phyloP scores from a whole-genome alignment of 179 eudicot genomes.

The Silene coronaria region DNA sequence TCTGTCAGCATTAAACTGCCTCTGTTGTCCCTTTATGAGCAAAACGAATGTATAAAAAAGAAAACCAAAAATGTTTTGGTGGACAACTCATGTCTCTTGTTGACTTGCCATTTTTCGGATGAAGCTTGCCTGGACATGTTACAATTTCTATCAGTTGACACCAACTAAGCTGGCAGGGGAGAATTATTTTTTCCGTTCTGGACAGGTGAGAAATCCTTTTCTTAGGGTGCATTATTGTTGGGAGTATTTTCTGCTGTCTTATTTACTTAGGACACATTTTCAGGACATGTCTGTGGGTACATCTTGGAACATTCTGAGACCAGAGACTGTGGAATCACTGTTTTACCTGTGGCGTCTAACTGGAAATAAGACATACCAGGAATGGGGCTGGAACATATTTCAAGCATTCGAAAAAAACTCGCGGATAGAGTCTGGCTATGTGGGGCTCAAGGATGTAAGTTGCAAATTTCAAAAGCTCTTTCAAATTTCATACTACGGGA shows the following conservation, averaged over 20 bases:
- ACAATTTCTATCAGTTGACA: constrained; percentile 91
- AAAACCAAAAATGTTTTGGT: neutral
- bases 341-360: constrained; percentile 96
- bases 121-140: constrained; percentile 99
- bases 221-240: neutral
- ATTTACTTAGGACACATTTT: constrained; percentile 12
- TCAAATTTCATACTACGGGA: neutral
- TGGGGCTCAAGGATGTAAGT: constrained; percentile 96
- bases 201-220: constrained; percentile 45
- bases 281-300: constrained; percentile 98
- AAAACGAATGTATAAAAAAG: neutral
- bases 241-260: neutral
- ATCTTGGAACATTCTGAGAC: constrained; percentile 98
- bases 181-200: constrained; percentile 76
- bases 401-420: constrained; percentile 98
- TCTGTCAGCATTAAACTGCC: neutral
- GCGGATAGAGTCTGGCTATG: constrained; percentile 84
- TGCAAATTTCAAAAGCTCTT: constrained; percentile 2
- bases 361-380: constrained; percentile 92
- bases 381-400: constrained; percentile 99
- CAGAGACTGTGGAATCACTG: constrained; percentile 96
- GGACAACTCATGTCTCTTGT: neutral
- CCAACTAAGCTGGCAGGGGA: constrained; percentile 98
- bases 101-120: constrained; percentile 19
- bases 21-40: too few species aligned